A percentile compares a stretch with the other conserved stretches of the same genome.
Evolutionary conservation across 257 asterid species (phyloP).

Genomic region (Nicotiana attenuata): DNA sequence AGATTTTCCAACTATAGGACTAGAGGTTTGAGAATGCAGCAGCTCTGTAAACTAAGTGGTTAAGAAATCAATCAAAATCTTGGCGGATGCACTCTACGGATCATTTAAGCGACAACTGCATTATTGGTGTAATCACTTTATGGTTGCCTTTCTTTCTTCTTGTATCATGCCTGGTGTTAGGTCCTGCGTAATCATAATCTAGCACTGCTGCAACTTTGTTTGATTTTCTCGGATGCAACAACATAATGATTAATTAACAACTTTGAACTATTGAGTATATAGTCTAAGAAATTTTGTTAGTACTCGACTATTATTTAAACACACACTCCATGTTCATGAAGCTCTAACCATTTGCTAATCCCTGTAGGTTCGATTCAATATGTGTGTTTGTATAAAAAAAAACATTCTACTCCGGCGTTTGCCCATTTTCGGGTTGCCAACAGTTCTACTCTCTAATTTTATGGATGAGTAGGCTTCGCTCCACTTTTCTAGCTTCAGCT

Average conservation of each 20-base stretch:
- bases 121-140: too few relatives aligned
- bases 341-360: neutral
- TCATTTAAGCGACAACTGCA: too few relatives aligned
- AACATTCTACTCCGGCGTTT: too few relatives aligned
- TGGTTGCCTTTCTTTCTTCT: conserved; percentile 40
- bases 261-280: neutral
- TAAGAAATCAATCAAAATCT: neutral
- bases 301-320: too few relatives aligned
- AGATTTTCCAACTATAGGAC: neutral
- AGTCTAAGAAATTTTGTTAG: too few relatives aligned
- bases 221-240: neutral
- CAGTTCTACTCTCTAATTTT: neutral
- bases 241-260: neutral
- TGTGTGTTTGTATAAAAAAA: neutral
- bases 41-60: neutral
- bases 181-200: conserved; percentile 67
- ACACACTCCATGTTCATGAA: too few relatives aligned
- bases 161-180: conserved; percentile 69
- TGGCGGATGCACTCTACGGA: neutral
- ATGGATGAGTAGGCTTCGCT: neutral
- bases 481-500: neutral
- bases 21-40: neutral
- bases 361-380: neutral
- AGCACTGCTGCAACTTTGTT: conserved; percentile 37
- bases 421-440: too few relatives aligned